Conservation (phyloP, 352 stramenopile species). For the Phytophthora pseudosyringae region DNA sequence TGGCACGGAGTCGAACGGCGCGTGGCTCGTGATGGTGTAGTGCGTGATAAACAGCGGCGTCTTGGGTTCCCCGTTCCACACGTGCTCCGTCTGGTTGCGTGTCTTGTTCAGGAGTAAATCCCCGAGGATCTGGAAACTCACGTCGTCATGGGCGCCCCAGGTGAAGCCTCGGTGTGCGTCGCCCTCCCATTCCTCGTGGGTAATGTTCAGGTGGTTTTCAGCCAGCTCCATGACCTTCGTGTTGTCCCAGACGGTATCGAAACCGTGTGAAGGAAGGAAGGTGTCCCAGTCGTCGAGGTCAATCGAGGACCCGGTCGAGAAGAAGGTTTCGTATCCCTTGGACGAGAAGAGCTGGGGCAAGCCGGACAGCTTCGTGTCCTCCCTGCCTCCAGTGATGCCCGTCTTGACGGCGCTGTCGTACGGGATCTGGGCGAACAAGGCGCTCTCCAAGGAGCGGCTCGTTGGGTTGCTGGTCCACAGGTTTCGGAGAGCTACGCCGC, state of each 20-base stretch:
- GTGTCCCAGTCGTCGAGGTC: constrained; percentile 54
- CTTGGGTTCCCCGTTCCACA: constrained; percentile 27
- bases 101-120: constrained; percentile 58
- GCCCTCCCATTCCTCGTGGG: constrained; percentile 35
- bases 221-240: constrained; percentile 45
- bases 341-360: constrained; percentile 58
- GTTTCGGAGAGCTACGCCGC: constrained; percentile 61
- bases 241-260: constrained; percentile 46
- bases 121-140: constrained; percentile 51
- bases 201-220: constrained; percentile 42
- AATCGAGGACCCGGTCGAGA: constrained; percentile 48
- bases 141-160: constrained; percentile 63
- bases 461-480: constrained; percentile 66
- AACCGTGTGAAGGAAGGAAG: constrained; percentile 61
- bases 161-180: constrained; percentile 14
- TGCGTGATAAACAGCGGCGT: constrained; percentile 60
- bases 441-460: constrained; percentile 62
- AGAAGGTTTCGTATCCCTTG: constrained; percentile 60
- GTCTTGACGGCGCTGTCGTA: constrained; percentile 46
- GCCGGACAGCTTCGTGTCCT: constrained; percentile 38
- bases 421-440: constrained; percentile 56
- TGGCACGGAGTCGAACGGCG: constrained; percentile 35
- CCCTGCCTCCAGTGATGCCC: constrained; percentile 39
- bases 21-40: constrained; percentile 67
- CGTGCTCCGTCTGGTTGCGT: constrained; percentile 29